Base-by-base conservation (phyloP, 2,329 filamentous ascomycete species). In the Myriosclerotinia duriaeana region DNA sequence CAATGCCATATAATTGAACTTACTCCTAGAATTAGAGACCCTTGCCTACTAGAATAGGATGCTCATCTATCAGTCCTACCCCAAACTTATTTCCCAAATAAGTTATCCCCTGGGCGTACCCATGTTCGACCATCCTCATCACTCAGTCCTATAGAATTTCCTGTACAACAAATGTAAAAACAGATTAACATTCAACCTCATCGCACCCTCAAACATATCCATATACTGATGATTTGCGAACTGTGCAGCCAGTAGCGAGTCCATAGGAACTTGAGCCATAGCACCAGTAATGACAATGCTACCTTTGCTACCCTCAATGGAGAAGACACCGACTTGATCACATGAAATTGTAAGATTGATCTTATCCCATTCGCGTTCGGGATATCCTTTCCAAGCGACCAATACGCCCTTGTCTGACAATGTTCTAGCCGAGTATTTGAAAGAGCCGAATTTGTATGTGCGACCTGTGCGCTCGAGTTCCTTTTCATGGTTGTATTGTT, bases 171-270 rank as follows among this genome's bases (percentile, higher is more conserved):
- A 83, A 84, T 99, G 95, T 82, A 99, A 83, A 80, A 99, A 87
- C 76, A 99, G 79, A 81, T 99, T 99, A 75, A 99, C 95, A 78
- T 98, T 98, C 75, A 99, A 85, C 79, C 90, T 89, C 76, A 97
- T 83, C 70, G 85, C 86, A 65, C 89, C 89, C 77, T 96, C 92
- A 75, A 99, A 99, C 68, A 98, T 83, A 75, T 92, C 93, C 87
- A 98, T 93, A 78, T 96, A 97, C 79, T 97, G 93, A 74, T 93
- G 91, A 72, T 95, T 93, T 79, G 98, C 95, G 77, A 97, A 99
- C 79, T 99, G 96, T 62, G 95, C 94, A 80, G 97, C 93, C 74
- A 99, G 82, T 70, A 99, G 82, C 74, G 97, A 94, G 77, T 99
- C 95, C 74, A 99, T 89, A 40, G 93, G 89, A 53, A 99, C 86